Evolutionary conservation across 2,329 filamentous ascomycete species (phyloP), one percentile per base, ranked within the genome.

Genomic region (Stachybotrys chartarum): DNA sequence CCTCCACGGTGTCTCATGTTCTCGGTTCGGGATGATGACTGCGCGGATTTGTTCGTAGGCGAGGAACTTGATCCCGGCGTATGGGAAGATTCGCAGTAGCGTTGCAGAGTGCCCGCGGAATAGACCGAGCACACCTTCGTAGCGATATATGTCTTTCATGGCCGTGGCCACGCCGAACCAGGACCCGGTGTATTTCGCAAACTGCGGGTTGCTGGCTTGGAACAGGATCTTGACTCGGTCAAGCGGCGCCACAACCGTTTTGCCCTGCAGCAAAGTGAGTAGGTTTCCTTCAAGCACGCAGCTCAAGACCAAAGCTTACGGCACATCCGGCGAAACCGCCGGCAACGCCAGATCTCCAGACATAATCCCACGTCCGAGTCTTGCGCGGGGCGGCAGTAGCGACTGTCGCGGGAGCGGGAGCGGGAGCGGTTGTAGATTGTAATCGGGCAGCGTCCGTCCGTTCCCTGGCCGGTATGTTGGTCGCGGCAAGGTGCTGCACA

Each of bases 201-300:
- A 99, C 63, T 94, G 87, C 3, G 94, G 94, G 66, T 94, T 97
- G 66, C 88, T 91, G 53, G 94, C 88, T 71, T 99, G 94, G 75
- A 99, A 97, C 47, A 99, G 87, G 67, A 99, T 99, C 75, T 99
- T 99, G 66, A 99, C 94, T 61, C 94, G 87, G 74, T 99, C 94
- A 60, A 99, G 88, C 30, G 94, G 94, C 30, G 91, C 94, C 44
- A 99, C 95, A 7, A 96, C 79, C 0, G 93, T 97, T 79, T 99
- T 99, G 58, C 89, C 94, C 91, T 96, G 53, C 14, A 4, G 6
- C 10, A 31, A 55, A 53, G 46, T 17, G 45, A 12, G 8, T 14
- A 6, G 3, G 16, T 12, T 3, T 8, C 3, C 45, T 17, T 47
- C 8, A 8, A 10, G n/a, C 45, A n/a, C 10, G 7, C 45, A 47